Conservation (phyloP, 108 stramenopile species). For the Cylindrotheca closterium region DNA sequence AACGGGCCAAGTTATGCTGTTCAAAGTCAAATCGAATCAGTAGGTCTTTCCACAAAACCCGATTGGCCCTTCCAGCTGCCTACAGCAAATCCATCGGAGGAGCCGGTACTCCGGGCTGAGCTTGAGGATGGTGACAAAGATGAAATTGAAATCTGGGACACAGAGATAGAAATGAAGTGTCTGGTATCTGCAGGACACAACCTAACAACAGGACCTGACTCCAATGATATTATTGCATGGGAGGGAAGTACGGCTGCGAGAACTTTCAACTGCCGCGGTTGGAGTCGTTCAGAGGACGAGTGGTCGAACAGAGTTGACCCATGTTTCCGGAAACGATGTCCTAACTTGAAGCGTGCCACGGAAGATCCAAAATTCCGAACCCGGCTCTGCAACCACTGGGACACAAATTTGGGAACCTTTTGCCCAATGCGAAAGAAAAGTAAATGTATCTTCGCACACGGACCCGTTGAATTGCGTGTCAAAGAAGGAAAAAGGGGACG, state of each 20-base stretch:
- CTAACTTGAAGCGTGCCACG: slow-evolving; percentile 66
- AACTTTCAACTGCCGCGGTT: slow-evolving; percentile 73
- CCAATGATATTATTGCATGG: slow-evolving; percentile 79
- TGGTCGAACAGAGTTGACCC: slow-evolving; percentile 69
- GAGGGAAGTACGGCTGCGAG: slow-evolving; percentile 76
- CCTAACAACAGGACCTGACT: slow-evolving; percentile 47
- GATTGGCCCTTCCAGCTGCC: neutral
- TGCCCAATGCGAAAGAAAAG: slow-evolving; percentile 91
- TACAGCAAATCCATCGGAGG: neutral
- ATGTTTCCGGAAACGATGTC: slow-evolving; percentile 60
- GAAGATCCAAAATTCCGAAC: slow-evolving; percentile 94
- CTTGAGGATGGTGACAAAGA: neutral
- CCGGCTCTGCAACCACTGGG: slow-evolving; percentile 93
- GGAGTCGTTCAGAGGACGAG: slow-evolving; percentile 83
- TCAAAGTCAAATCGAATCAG: neutral
- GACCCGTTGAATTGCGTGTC: slow-evolving; percentile 91
- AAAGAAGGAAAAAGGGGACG: slow-evolving; percentile 87
- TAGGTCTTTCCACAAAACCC: neutral
- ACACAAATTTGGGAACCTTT: slow-evolving; percentile 63
- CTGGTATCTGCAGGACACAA: no score
- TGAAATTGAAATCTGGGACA: neutral
- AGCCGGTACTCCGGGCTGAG: neutral
- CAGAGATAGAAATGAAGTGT: neutral
- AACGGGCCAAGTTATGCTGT: neutral
- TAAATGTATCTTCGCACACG: slow-evolving; percentile 96